Conservation (phyloP, 2,329 filamentous ascomycete genomes). For the Fusarium incarnatum region DNA sequence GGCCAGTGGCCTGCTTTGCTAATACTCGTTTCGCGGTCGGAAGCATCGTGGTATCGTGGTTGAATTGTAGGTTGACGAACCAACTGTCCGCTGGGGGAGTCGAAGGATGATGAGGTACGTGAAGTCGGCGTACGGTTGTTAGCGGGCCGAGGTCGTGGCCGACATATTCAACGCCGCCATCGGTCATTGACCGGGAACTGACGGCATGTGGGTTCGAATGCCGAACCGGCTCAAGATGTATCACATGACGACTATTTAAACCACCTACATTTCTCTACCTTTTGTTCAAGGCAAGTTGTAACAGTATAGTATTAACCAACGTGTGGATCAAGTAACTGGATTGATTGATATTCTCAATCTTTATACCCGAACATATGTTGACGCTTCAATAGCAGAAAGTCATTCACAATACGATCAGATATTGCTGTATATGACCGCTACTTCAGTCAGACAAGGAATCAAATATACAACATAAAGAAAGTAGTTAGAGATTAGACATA, state of each 20-base stretch:
- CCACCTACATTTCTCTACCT: not conserved
- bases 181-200: conserved; percentile 45
- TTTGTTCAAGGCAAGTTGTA: not conserved
- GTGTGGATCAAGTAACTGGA: not conserved
- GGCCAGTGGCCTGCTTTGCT: conserved; percentile 43
- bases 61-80: conserved; percentile 27
- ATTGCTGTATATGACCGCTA: not conserved
- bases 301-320: not conserved
- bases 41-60: conserved; percentile 48
- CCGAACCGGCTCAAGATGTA: conserved; percentile 35
- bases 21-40: conserved; percentile 47
- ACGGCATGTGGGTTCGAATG: conserved; percentile 35
- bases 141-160: conserved; percentile 54
- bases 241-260: conserved; percentile 26
- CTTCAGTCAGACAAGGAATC: not conserved
- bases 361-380: not conserved
- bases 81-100: conserved; percentile 27
- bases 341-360: not conserved
- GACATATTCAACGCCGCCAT: conserved; percentile 44
- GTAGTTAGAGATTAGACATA: not conserved
- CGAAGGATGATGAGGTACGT: conserved; percentile 18
- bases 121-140: conserved; percentile 50
- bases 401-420: not conserved
- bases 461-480: rapidly evolving
- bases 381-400: not conserved